These are phyloP conservation scores for Skeletonema marinoi DNA, from an alignment of 108 stramenopile species.

Conservation along the genomic window DNA sequence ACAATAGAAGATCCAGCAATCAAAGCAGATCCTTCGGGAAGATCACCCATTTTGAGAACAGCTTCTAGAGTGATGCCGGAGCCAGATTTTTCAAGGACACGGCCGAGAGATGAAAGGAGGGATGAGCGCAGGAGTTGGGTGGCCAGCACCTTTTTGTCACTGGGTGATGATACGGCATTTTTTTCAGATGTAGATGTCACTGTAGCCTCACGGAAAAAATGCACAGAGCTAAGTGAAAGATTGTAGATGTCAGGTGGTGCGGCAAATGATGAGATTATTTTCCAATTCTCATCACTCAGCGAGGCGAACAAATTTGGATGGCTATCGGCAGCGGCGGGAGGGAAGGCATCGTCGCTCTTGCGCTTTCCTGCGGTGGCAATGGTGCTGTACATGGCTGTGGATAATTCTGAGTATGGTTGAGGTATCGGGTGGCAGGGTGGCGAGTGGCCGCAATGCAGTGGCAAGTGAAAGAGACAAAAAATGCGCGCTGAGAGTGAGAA, in stretches of 20 bases:
- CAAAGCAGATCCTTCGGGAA: conserved; percentile 21
- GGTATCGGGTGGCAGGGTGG: no score
- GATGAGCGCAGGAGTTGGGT: conserved; percentile 20
- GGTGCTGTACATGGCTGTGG: not conserved
- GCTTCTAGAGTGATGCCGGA: conserved; percentile 17
- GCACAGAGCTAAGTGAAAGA: conserved; percentile 10
- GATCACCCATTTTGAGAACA: conserved; percentile 1
- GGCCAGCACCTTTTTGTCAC: not conserved
- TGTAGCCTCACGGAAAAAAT: conserved; percentile 10
- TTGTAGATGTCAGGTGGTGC: conserved; percentile 19
- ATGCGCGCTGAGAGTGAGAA: no score
- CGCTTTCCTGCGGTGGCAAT: not conserved
- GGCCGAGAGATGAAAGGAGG: conserved; percentile 21
- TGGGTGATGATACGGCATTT: not conserved
- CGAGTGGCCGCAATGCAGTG: no score
- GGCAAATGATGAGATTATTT: not conserved
- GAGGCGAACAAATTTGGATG: conserved; percentile 7
- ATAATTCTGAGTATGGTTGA: not conserved
- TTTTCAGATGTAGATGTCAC: not conserved
- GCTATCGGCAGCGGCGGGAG: not conserved
- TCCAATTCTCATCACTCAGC: conserved; percentile 7
- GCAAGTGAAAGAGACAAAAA: no score
- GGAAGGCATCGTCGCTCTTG: conserved; percentile 13
- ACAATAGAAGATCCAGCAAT: conserved; percentile 38
- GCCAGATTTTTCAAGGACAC: conserved; percentile 6